Evolutionary conservation across 257 asterid genomes (phyloP), one percentile per base, ranked within the genome.

Genomic region (Forsythia viridissima): DNA sequence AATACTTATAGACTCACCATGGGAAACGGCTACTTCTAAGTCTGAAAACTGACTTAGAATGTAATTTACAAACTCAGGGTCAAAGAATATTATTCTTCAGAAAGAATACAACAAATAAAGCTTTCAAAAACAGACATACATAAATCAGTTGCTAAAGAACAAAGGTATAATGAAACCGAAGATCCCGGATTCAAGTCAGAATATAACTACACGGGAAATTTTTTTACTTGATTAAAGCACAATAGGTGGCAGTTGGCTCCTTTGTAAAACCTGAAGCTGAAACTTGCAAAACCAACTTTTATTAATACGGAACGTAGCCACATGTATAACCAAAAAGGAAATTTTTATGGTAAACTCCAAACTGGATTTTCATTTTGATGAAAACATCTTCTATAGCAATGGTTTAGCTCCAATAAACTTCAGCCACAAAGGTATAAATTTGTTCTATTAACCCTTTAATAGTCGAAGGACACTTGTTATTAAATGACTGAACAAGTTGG

Each of bases 51-150:
- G 67, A 72, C 40, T 77, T 42, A 9, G n/a, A 44, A 55, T 76
- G 51, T 24, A 40, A 46, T 42, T 24, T 51, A 76, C n/a, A 63
- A 68, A 72, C 43, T 63, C 6, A 10, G 70, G 73, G 10, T 46
- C 16, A 63, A 67, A 66, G 73, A 73, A 76, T 57, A 41, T 59
- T 65, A 48, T 11, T 21, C 80, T 63, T 52, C 71, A 34, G 8
- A 61, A 63, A 20, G 68, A 73, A 37, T 67, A 77, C 70, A 63
- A 55, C 78, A 48, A 55, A 77, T 76, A 74, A 82, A 36, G 84
- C 55, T 40, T 21, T 73, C 52, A 72, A 72, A 71, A 38, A 78
- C 77, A 74, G 40, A 55, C 30, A 48, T 37, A 44, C 36, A 78
- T 51, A 68, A 20, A 63, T 30, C 69, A 63, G 13, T 11, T 63